Conservation (phyloP, 257 asterid genomes). For the Henckelia pumila region DNA sequence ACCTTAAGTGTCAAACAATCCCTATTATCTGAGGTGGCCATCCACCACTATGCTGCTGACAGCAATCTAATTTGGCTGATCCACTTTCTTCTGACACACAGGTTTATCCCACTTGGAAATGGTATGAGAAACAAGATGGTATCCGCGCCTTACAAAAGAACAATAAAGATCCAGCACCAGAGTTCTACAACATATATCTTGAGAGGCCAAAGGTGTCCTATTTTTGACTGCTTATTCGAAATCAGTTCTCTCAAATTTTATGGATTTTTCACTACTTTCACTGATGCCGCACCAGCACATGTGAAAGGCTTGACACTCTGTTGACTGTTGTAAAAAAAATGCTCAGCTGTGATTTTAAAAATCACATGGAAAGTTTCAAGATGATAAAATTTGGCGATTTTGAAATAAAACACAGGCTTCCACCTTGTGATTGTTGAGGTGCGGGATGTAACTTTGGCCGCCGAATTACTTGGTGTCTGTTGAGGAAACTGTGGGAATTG, state of each 20-base stretch:
- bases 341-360: neutral
- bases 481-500: neutral
- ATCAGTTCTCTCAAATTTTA: slow-evolving; percentile 14
- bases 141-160: slow-evolving; percentile 92
- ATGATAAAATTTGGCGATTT: neutral
- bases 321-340: neutral
- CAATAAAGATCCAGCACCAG: slow-evolving; percentile 92
- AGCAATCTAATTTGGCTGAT: slow-evolving; percentile 20
- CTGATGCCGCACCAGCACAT: neutral
- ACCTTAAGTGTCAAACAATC: neutral
- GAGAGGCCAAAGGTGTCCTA: slow-evolving; percentile 94
- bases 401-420: neutral
- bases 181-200: slow-evolving; percentile 91
- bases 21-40: neutral
- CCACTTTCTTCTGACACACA: slow-evolving; percentile 24
- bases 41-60: neutral
- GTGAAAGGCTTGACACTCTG: neutral
- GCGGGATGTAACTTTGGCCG: neutral
- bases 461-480: neutral
- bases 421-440: slow-evolving; percentile 11
- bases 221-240: slow-evolving; percentile 17
- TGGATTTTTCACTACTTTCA: slow-evolving; percentile 10
- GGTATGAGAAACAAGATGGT: slow-evolving; percentile 99
- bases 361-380: neutral
- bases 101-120: slow-evolving; percentile 99